Base-by-base conservation (phyloP, 352 stramenopile species). In the Phytophthora pluvialis region DNA sequence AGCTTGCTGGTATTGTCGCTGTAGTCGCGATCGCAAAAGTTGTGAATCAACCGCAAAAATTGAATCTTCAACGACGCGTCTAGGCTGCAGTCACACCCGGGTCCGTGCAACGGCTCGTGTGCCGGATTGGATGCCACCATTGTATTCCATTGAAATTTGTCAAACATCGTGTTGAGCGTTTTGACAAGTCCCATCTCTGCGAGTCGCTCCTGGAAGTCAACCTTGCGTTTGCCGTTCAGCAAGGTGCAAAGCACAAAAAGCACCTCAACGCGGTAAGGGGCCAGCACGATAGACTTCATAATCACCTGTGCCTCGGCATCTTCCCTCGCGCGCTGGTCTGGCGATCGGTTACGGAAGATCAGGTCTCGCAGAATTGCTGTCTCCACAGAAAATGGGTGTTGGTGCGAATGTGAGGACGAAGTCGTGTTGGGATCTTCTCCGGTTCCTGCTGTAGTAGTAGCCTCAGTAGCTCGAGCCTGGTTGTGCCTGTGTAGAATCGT, bases 201-300 rank as follows among this genome's bases (percentile, higher is more conserved):
- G 1, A 98, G 75, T 36, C 77, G 72, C 36, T 97, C 83, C 51
- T 98, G 93, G 35, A 97, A 95, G 45, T 97, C 88, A 31, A 97
- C 82, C 78, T 99, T 99, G 33, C 95, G 81, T 55, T 97, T 95
- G 39, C 94, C 94, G 16, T 97, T 97, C n/a, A 99, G 73, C 16
- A 99, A 71, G 11, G 94, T 98, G 64, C 94, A 99, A 2, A 99
- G 75, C 15, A 99, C 94, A 69, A 99, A 99, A 15, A 99, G 80
- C 56, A 99, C 90, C 72, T 99, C 96, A 0, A 99, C 95, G 44
- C 98, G 93, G 63, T 97, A 98, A 18, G 91, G 91, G 3, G 88
- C 88, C 13, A 98, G 57, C n/a, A 97, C 76, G 40, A 98, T 91
- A 12, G 89, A 94, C 67, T 98, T 97, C 79, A 98, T 97, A 32